Base-by-base conservation (phyloP, 2,329 filamentous ascomycete genomes). In the Fusarium pininemorale region DNA sequence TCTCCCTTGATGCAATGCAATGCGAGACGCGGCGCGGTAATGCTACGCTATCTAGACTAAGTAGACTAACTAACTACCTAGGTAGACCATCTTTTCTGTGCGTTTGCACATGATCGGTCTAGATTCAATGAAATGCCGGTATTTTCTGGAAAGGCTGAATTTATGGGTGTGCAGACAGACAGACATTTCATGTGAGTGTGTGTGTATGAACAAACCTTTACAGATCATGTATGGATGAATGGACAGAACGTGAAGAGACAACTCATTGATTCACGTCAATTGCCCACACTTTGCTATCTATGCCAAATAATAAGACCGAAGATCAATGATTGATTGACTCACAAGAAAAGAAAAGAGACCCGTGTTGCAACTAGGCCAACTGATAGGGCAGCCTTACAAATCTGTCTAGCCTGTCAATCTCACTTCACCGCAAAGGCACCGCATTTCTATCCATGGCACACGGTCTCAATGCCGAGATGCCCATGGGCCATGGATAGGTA, bases 351-450 rank as follows among this genome's bases (percentile, higher is more conserved):
- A 24, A 4, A 24, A 24, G 24, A 57, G 39, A 63, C 67, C 47
- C 67, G 67, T 70, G 67, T 65, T 48, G 39, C 18, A 26, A 48
- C 53, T 50, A 22, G 47, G 66, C 54, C 42, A 58, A 56, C 18
- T 70, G 53, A 70, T 70, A 70, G 64, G 66, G 16, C 59, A 66
- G 67, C 66, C 66, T 70, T 57, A 59, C 72, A 66, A 55, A 55
- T 41, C 51, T 54, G 51, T n/a, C 35, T 55, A 26, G 14, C 32
- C 32, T 35, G 32, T 35, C 55, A 58, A 58, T 58, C 41, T 50
- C 41, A 55, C 51, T 30, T 50, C 41, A 55, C 51, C 45, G 12
- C 44, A 47, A 47, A 22, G 18, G 64, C 64, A 70, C 69, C 69
- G 65, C 70, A 56, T 38, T 60, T 73, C 39, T 55, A 26, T 45